Percentiles rank a stretch among this genome's conserved stretches.
phyloP scores from a whole-genome alignment of 345 rosid genomes.

The Eucalyptus rudis region DNA sequence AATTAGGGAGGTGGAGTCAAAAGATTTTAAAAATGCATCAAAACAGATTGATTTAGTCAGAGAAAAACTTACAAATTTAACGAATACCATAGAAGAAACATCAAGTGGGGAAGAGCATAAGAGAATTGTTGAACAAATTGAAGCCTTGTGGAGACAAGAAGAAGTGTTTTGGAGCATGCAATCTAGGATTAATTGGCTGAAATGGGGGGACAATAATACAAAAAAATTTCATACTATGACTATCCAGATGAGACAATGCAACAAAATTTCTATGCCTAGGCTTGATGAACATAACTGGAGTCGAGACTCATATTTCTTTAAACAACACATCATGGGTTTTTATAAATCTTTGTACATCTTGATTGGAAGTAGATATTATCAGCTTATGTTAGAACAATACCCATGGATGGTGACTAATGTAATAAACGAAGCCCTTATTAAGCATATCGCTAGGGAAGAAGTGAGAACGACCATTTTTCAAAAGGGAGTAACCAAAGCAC shows the following conservation, averaged over 20 bases:
- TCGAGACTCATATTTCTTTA: too few species aligned
- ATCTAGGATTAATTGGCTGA: background rate
- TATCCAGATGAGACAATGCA: background rate
- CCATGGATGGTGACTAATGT: too few species aligned
- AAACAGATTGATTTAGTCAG: fast-evolving
- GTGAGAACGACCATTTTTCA: too few species aligned
- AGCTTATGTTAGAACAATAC: too few species aligned
- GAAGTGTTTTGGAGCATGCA: background rate
- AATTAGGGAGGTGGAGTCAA: too few species aligned
- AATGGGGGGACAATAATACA: background rate
- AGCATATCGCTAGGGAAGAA: too few species aligned
- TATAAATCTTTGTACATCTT: too few species aligned
- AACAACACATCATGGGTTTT: too few species aligned
- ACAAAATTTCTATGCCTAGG: background rate
- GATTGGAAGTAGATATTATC: too few species aligned
- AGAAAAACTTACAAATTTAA: background rate
- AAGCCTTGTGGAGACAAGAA: background rate
- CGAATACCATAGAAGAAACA: background rate
- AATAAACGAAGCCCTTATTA: too few species aligned
- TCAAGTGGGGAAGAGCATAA: background rate
- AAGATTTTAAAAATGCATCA: background rate
- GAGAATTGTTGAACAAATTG: background rate
- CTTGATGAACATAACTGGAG: background rate
- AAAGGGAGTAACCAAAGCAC: too few species aligned
- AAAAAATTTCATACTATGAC: too few species aligned